Percentiles rank a stretch among this genome's conserved stretches.
Conservation (phyloP, 768 basidiomycete species). For the Russula earlei region DNA sequence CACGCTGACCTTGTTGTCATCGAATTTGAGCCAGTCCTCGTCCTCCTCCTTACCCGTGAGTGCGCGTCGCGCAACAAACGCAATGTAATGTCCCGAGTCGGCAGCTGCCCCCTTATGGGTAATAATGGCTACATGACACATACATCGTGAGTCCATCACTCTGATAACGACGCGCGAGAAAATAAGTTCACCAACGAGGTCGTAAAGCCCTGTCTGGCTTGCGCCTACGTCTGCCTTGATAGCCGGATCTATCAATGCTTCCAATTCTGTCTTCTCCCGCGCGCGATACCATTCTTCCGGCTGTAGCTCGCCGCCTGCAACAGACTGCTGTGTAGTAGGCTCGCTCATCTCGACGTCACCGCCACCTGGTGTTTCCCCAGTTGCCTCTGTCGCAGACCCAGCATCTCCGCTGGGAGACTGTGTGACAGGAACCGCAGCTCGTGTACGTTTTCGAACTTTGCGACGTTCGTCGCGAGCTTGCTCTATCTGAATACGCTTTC, state of each 20-base stretch:
- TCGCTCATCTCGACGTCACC: conserved; percentile 46
- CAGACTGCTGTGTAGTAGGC: conserved; percentile 22
- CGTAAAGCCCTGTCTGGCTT: conserved; percentile 78
- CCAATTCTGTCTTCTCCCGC: conserved; percentile 57
- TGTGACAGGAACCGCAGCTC: conserved; percentile 29
- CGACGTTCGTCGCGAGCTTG: conserved; percentile 76
- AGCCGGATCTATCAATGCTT: conserved; percentile 51
- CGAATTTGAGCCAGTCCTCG: conserved; percentile 93
- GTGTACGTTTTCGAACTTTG: conserved; percentile 72
- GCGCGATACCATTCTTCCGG: conserved; percentile 56
- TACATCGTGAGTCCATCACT: background rate
- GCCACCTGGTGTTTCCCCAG: conserved; percentile 3
- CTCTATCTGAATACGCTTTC: conserved; percentile 69
- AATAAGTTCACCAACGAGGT: conserved; percentile 66
- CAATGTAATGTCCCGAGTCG: conserved; percentile 94
- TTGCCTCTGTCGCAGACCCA: conserved; percentile 6
- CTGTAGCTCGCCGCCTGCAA: conserved; percentile 38
- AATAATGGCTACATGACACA: conserved; percentile 61
- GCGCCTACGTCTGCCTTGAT: conserved; percentile 61
- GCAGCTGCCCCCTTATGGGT: conserved; percentile 96
- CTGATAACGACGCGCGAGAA: background rate
- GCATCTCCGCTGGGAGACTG: conserved; percentile 17
- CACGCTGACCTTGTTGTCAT: conserved; percentile 86
- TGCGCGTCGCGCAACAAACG: conserved; percentile 42
- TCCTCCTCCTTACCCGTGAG: conserved; percentile 42